phyloP scores from a whole-genome alignment of 495 filamentous ascomycete species.

The Cladorrhinum samala region DNA sequence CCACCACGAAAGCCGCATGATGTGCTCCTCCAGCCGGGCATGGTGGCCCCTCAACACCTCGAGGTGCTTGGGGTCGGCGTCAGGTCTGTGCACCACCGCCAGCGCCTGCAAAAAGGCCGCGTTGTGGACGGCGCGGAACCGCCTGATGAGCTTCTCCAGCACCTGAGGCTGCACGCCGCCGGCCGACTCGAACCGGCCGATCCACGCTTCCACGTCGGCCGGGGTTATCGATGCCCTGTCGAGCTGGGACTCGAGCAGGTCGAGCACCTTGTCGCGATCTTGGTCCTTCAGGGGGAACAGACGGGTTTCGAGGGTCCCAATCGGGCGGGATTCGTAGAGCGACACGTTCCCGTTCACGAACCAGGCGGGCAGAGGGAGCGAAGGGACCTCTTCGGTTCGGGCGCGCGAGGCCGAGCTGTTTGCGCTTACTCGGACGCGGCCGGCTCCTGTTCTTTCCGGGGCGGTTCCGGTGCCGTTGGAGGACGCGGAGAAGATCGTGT shows the following conservation, averaged over 20 bases:
- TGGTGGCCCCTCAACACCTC: slow-evolving; percentile 16
- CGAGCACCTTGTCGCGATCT: slow-evolving; percentile 11
- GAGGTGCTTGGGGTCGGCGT: slow-evolving; percentile 8
- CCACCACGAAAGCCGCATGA: slow-evolving; percentile 12
- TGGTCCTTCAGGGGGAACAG: slow-evolving; percentile 11
- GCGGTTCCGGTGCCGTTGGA: no score
- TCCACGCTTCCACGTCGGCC: slow-evolving; percentile 10
- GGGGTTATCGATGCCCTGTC: slow-evolving; percentile 9
- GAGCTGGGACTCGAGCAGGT: slow-evolving; percentile 6
- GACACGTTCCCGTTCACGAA: slow-evolving; percentile 33
- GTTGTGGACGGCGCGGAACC: slow-evolving; percentile 3
- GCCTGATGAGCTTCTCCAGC: slow-evolving; percentile 1
- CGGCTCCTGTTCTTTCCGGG: no score
- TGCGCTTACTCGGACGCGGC: slow-evolving; percentile 34
- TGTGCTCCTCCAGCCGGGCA: not conserved
- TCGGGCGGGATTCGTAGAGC: slow-evolving; percentile 21
- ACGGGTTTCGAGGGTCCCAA: slow-evolving; percentile 6
- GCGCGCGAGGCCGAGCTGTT: slow-evolving; percentile 12
- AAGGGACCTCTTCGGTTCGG: slow-evolving; percentile 37
- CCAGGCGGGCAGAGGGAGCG: slow-evolving; percentile 37
- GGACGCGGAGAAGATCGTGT: no score
- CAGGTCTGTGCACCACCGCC: slow-evolving; percentile 7
- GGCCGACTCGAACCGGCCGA: not conserved
- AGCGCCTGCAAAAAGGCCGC: slow-evolving; percentile 14
- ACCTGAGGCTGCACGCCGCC: not conserved